These are phyloP conservation scores for Neodidymelliopsis sp. DNA, from an alignment of 2,329 filamentous ascomycete genomes.

Conservation along the genomic window DNA sequence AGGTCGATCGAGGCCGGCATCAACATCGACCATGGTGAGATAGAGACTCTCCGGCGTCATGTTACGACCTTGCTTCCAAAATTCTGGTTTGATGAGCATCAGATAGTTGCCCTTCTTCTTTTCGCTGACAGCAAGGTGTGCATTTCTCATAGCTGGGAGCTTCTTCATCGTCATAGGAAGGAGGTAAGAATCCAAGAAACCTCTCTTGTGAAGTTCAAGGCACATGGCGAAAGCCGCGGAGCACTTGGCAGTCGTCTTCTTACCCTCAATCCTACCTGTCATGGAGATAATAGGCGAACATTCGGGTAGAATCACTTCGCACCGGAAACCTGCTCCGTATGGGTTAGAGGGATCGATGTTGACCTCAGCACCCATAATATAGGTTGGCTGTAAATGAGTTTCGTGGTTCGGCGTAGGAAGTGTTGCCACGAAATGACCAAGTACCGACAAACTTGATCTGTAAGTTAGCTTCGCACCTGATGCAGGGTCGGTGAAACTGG, in stretches of 20 bases:
- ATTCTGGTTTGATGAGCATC: constrained; percentile 79
- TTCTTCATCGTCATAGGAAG: constrained; percentile 75
- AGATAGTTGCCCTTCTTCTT: constrained; percentile 77
- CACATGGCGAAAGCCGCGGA: constrained; percentile 90
- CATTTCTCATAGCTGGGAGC: constrained; percentile 85
- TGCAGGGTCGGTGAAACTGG: constrained; percentile 65
- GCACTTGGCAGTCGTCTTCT: constrained; percentile 82
- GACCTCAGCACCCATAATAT: constrained; percentile 59
- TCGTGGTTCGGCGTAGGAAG: constrained; percentile 64
- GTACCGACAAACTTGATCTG: constrained; percentile 72
- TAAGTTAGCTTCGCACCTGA: constrained; percentile 84
- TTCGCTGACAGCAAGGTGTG: constrained; percentile 78
- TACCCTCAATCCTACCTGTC: constrained; percentile 68
- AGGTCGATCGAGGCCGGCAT: constrained; percentile 63
- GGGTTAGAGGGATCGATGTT: constrained; percentile 15
- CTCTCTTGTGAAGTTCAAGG: constrained; percentile 68
- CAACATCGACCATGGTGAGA: constrained; percentile 68
- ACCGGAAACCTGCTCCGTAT: constrained; percentile 53
- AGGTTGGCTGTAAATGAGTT: constrained; percentile 60
- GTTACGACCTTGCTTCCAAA: constrained; percentile 68
- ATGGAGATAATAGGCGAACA: constrained; percentile 73
- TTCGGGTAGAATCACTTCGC: constrained; percentile 80
- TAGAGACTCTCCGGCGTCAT: constrained; percentile 63
- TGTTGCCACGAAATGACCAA: constrained; percentile 77
- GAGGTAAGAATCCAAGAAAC: constrained; percentile 76